Base-by-base conservation (phyloP, 1,284 basidiomycete genomes). In the Fomitopsis betulina region DNA sequence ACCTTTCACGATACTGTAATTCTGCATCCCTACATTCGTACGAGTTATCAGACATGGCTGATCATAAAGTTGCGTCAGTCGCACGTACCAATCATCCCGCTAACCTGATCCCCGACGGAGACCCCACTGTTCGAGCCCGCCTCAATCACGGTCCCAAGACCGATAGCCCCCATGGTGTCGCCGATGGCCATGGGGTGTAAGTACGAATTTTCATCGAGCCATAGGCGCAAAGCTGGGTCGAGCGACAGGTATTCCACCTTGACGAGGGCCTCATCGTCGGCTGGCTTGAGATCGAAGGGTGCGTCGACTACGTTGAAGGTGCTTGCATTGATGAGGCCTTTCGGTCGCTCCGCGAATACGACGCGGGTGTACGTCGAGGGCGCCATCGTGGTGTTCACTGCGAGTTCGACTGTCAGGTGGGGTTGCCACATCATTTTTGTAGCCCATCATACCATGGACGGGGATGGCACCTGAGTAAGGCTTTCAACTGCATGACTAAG, bases 191-290 rank as follows among this genome's bases (percentile, higher is more conserved):
- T 15, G 35, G 35, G 12, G 13, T 7, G 35, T 9, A 37, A 10
- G 35, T 12, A 12, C 35, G 12, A 12, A 15, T 6, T 37, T 37
- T 37, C 35, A 37, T 37, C 35, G 35, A 96, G 68, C 81, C 88
- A 95, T 12, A 85, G 86, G 38, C 93, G 83, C 91, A 94, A 93
- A 0, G 90, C 89, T 32, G 93, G 91, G 67, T 94, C 93, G 58
- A 94, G 75, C 42, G 88, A 89, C 21, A 93, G 70, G 75, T 86
- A 93, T 50, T 85, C 85, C 56, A 89, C 82, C 67, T 85, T 81
- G 38, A 95, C 83, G 43, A 94, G 75, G 1, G 85, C 84, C 68
- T 94, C 79, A 19, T 79, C 77, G 19, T 77, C 70, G 0, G 77
- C 78, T 6, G 84, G 79, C 64, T 83, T 78, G 56, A 91, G 77